Conservation (phyloP, 495 filamentous ascomycete species). For the Daldinia childiae region DNA sequence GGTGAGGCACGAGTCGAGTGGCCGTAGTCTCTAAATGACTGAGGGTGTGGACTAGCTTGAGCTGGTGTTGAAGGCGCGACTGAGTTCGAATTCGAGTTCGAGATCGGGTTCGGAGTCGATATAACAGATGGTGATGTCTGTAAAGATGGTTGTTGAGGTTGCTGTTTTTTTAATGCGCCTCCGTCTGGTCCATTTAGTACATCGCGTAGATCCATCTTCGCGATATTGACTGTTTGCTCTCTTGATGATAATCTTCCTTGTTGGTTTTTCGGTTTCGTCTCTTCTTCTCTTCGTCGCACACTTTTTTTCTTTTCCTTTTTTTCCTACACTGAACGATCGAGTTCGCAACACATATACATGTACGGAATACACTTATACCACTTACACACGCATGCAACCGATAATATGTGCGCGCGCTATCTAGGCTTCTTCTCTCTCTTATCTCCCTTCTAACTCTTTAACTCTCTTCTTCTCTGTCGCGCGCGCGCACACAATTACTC, state of each 20-base stretch:
- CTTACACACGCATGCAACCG: slow-evolving; percentile 12
- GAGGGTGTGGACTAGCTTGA: slow-evolving; percentile 51
- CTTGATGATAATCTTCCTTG: slow-evolving; percentile 26
- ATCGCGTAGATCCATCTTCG: slow-evolving; percentile 65
- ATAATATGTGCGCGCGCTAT: slow-evolving; percentile 12
- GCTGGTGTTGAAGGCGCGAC: slow-evolving; percentile 59
- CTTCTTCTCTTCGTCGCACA: slow-evolving; percentile 21
- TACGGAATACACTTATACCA: slow-evolving; percentile 9
- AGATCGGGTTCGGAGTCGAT: slow-evolving; percentile 34
- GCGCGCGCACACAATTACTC: slow-evolving; percentile 37
- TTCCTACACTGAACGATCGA: slow-evolving; percentile 3
- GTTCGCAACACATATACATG: slow-evolving; percentile 24
- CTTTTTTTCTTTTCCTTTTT: slow-evolving; percentile 4
- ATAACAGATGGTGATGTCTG: slow-evolving; percentile 36
- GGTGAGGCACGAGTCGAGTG: slow-evolving; percentile 56
- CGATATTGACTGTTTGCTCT: slow-evolving; percentile 34
- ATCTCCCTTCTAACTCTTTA: not conserved
- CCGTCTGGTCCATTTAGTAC: slow-evolving; percentile 63
- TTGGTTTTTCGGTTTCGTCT: slow-evolving; percentile 21
- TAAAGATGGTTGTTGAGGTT: slow-evolving; percentile 34
- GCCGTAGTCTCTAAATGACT: slow-evolving; percentile 59
- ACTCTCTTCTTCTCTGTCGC: slow-evolving; percentile 14
- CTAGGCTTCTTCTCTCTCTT: not conserved
- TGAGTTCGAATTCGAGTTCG: slow-evolving; percentile 33
- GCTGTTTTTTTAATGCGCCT: slow-evolving; percentile 44